Evolutionary conservation across 139 green algal species (phyloP), one percentile per base, ranked within the genome.

Genomic region (Closterium sp.): DNA sequence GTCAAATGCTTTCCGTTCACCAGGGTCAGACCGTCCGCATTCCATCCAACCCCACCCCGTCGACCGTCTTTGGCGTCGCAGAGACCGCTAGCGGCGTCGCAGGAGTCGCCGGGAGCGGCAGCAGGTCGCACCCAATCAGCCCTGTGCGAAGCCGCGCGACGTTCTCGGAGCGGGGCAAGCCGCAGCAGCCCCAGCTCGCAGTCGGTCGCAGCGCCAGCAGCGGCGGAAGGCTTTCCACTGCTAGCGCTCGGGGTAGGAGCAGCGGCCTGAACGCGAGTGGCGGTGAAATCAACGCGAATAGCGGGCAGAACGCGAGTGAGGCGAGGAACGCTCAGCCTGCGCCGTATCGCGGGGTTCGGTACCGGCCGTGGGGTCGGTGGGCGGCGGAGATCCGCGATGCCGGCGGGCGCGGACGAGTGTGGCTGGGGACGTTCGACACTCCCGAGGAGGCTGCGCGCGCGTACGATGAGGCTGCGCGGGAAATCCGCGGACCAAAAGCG

Each of bases 331-430:
- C 62, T 79, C 62, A 27, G 17, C 17, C 62, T 79, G 85, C 22
- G 85, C 28, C 85, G n/a, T 87, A 87, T 31, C 85, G 85, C 85
- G 85, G 85, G 4, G 85, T 87, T 30, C 85, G 85, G 85, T 87
- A 87, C 85, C 85, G 89, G 70, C 34, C 86, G 17, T 92, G 42
- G 38, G 89, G 89, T 22, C 45, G 62, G 70, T 92, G 89, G 89
- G 50, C 89, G 85, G 89, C 89, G 32, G 89, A 92, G 86, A 31
- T 92, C 9, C 89, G 89, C 38, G 70, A 92, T 70, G 32, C 89
- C 19, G 34, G 27, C 42, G 27, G 32, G 42, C 28, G 30, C 27
- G 31, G 28, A 13, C 88, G 88, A 34, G 31, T 91, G 28, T 91
- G 88, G 88, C 88, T 91, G 21, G 88, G 88, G 9, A 87, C 31